A percentile compares a stretch with the other conserved stretches of the same genome.
These are phyloP conservation scores for Candida orba DNA, from an alignment of 805 yeast genomes.

Conservation along the genomic window DNA sequence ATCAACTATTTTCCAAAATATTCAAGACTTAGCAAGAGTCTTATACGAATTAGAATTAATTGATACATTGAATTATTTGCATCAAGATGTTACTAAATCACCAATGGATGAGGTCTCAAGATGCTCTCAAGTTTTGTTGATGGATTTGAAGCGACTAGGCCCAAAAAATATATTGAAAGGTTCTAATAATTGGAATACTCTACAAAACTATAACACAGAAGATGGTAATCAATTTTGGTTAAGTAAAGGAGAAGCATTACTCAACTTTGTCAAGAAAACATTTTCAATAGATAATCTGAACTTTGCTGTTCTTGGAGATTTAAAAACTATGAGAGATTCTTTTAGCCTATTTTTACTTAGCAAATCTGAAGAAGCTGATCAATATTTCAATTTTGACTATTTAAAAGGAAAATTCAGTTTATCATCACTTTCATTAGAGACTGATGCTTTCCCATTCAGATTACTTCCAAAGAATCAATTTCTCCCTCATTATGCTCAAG, in stretches of 20 bases:
- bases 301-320: slow-evolving; percentile 29
- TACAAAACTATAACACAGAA: slow-evolving; percentile 20
- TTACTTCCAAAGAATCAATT: slow-evolving; percentile 26
- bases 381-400: slow-evolving; percentile 39
- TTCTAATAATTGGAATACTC: slow-evolving; percentile 23
- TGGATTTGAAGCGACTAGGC: slow-evolving; percentile 25
- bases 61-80: slow-evolving; percentile 38
- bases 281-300: slow-evolving; percentile 28
- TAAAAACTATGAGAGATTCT: neutral
- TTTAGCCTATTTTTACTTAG: neutral
- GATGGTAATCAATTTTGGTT: slow-evolving; percentile 37
- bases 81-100: slow-evolving; percentile 30
- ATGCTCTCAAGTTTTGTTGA: slow-evolving; percentile 34
- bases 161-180: slow-evolving; percentile 39
- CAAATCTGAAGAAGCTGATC: slow-evolving; percentile 24
- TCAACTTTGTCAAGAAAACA: slow-evolving; percentile 24
- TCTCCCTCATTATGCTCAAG: slow-evolving; percentile 27
- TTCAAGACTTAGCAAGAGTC: slow-evolving; percentile 29
- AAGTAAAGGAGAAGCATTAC: slow-evolving; percentile 30
- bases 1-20: slow-evolving; percentile 11
- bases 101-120: slow-evolving; percentile 43
- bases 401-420: slow-evolving; percentile 11
- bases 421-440: slow-evolving; percentile 7
- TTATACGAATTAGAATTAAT: slow-evolving; percentile 43
- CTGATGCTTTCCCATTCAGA: neutral